These are phyloP conservation scores for Candida saitoana DNA, from an alignment of 805 yeast species.

Conservation along the genomic window DNA sequence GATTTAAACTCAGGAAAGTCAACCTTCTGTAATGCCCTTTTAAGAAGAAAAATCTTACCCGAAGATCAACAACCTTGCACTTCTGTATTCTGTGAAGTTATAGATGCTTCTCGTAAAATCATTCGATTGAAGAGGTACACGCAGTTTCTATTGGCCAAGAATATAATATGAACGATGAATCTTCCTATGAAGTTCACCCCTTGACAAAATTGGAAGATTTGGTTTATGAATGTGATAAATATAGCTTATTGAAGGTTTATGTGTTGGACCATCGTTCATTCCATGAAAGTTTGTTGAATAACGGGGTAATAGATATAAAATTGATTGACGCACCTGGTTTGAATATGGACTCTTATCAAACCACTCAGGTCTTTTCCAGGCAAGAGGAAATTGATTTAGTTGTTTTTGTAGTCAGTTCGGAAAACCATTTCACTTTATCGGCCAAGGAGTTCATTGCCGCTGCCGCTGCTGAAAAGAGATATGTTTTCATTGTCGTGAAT, in stretches of 20 bases:
- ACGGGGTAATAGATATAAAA: constrained; percentile 89
- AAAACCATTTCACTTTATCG: constrained; percentile 89
- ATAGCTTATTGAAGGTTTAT: constrained; percentile 72
- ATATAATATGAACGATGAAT: constrained; percentile 54
- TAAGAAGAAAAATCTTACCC: constrained; percentile 75
- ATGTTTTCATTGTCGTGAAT: constrained; percentile 91
- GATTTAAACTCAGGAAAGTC: constrained; percentile 96
- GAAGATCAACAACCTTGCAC: constrained; percentile 99
- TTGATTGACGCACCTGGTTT: constrained; percentile 97
- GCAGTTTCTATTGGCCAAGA: constrained; percentile 63
- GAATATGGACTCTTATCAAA: constrained; percentile 87
- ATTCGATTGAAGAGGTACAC: constrained; percentile 83
- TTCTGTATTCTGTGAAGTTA: constrained; percentile 89
- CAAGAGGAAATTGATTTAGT: constrained; percentile 97
- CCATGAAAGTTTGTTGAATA: constrained; percentile 68
- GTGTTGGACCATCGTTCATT: constrained; percentile 69
- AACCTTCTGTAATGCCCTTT: constrained; percentile 86
- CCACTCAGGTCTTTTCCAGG: constrained; percentile 90
- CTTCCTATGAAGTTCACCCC: constrained; percentile 57
- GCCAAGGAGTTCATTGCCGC: constrained; percentile 90
- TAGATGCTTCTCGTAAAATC: constrained; percentile 70
- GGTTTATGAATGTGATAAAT: constrained; percentile 71
- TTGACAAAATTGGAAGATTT: constrained; percentile 60
- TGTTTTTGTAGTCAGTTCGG: constrained; percentile 93
- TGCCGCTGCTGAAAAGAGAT: constrained; percentile 86